Conservation (phyloP, 169 alveolate species). For the Cryptosporidium muris region DNA sequence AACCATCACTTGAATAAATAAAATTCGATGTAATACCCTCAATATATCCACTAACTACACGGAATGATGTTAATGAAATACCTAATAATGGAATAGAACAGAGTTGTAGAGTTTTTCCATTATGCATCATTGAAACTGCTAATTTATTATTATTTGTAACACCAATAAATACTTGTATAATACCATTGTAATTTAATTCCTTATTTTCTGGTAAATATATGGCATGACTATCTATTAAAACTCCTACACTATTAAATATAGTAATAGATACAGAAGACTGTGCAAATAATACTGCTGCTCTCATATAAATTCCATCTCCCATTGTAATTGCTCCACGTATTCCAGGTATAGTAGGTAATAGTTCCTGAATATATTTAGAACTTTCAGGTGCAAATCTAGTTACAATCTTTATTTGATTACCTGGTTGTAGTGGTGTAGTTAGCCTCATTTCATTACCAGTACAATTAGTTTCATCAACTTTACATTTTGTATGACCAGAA, state of each 20-base stretch:
- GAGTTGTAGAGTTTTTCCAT: not conserved
- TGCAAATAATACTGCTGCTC: slow-evolving; percentile 37
- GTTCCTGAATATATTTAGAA: not conserved
- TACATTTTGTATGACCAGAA: slow-evolving; percentile 38
- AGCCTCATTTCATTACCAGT: slow-evolving; percentile 39
- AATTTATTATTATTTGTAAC: slow-evolving; percentile 13
- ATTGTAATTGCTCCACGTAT: slow-evolving; percentile 40
- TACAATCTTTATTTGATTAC: slow-evolving; percentile 22
- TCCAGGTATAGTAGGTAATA: not conserved
- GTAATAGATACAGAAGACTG: slow-evolving; percentile 16
- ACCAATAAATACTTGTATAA: slow-evolving; percentile 9
- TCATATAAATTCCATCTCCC: slow-evolving; percentile 29
- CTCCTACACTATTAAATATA: slow-evolving; percentile 10
- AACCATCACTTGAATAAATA: slow-evolving; percentile 7
- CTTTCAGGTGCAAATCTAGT: not conserved
- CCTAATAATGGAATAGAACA: slow-evolving; percentile 5
- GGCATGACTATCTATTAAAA: slow-evolving; percentile 15
- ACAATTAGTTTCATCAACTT: slow-evolving; percentile 38
- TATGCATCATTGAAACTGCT: slow-evolving; percentile 35
- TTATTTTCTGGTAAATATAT: slow-evolving; percentile 24
- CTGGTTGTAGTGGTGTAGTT: slow-evolving; percentile 38
- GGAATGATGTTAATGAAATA: not conserved
- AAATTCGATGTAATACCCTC: not conserved
- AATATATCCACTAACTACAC: not conserved
- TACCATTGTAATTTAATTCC: slow-evolving; percentile 1